phyloP scores from a whole-genome alignment of 768 basidiomycete species.

The Dioszegia hungarica region DNA sequence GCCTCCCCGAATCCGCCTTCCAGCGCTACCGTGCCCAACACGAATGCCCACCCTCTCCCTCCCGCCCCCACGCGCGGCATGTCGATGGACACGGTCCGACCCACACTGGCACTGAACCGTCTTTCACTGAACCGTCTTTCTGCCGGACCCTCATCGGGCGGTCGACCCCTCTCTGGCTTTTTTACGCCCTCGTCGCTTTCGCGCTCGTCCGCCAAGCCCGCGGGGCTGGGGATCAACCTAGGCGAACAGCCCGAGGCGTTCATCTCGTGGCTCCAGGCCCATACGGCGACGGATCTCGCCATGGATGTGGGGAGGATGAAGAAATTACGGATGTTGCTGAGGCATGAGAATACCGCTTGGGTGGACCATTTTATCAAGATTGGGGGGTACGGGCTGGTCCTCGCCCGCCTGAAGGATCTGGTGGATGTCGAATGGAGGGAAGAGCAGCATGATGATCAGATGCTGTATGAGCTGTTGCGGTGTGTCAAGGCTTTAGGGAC shows the following conservation, averaged over 20 bases:
- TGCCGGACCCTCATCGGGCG: conserved; percentile 9
- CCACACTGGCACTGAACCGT: too few species aligned
- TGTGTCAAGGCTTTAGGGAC: conserved; percentile 93
- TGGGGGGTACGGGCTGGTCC: conserved; percentile 78
- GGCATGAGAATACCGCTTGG: conserved; percentile 93
- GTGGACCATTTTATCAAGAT: conserved; percentile 74
- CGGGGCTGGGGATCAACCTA: conserved; percentile 5
- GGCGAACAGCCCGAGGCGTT: conserved; percentile 35
- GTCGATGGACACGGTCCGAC: conserved; percentile 25
- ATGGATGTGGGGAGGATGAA: conserved; percentile 83
- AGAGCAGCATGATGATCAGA: conserved; percentile 95
- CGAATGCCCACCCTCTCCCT: not conserved
- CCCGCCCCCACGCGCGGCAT: conserved; percentile 10
- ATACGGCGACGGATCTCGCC: conserved; percentile 46
- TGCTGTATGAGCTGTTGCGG: conserved; percentile 82
- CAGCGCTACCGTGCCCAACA: not conserved
- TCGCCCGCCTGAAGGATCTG: conserved; percentile 81
- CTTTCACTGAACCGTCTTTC: conserved; percentile 5
- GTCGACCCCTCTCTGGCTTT: conserved; percentile 25
- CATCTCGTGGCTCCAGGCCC: conserved; percentile 23
- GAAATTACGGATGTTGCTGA: conserved; percentile 74
- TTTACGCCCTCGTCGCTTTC: conserved; percentile 22
- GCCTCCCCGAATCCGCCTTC: conserved; percentile 15
- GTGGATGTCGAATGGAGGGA: conserved; percentile 97
- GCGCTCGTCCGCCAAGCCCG: not conserved